Percentiles rank a stretch among this genome's conserved stretches.
Conservation (phyloP, 2,329 filamentous ascomycete genomes). For the Trichoderma sp. region DNA sequence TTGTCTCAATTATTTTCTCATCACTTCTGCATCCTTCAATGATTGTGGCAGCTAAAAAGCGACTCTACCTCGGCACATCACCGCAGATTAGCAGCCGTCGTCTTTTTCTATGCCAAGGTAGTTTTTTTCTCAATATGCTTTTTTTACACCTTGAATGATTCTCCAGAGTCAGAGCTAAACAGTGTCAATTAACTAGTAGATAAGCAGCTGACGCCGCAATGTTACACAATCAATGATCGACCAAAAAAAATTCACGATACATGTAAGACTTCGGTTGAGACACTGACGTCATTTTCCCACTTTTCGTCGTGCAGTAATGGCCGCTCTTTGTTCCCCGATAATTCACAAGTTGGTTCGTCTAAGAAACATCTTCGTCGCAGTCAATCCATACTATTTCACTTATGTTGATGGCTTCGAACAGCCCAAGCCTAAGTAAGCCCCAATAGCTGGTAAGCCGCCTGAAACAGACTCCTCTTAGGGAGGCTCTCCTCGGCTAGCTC, state of each 20-base stretch:
- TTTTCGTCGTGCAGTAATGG: neutral
- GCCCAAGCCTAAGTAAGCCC: neutral
- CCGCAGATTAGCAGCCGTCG: neutral
- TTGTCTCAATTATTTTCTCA: neutral
- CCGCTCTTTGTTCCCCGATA: neutral
- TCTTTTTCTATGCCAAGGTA: neutral
- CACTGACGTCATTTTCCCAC: constrained; percentile 9
- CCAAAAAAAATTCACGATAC: neutral
- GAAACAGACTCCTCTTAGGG: neutral
- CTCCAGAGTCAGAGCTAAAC: neutral
- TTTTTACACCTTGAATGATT: neutral
- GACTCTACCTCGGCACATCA: neutral
- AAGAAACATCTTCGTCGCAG: neutral
- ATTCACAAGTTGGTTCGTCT: neutral
- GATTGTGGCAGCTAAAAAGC: neutral
- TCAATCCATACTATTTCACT: neutral
- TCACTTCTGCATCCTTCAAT: neutral
- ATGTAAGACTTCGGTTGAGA: constrained; percentile 3
- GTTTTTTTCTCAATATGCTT: neutral
- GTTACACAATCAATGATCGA: neutral
- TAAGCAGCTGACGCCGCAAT: neutral
- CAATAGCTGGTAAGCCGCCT: neutral
- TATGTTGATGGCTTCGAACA: neutral
- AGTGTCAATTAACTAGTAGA: neutral
- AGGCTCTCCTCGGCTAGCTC: neutral